Evolutionary conservation across 331 rosid genomes (phyloP).

Genomic region (Spiraea crenata): DNA sequence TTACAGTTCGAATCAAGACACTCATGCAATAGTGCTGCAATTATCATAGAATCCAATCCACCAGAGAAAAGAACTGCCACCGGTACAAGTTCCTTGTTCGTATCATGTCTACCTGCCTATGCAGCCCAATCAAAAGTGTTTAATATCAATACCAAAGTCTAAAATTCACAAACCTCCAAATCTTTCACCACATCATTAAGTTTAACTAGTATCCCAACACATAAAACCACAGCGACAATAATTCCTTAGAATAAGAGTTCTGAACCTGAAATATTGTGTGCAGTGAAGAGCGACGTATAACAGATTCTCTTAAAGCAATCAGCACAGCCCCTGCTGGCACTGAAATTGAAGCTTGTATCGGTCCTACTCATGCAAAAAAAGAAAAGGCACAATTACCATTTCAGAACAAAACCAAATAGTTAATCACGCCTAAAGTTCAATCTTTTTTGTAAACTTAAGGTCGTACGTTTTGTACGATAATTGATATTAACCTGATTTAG

Average conservation of each 20-base stretch:
- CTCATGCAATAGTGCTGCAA: constrained; percentile 80
- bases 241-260: not conserved
- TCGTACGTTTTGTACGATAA: constrained; percentile 9
- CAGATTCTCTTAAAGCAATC: constrained; percentile 68
- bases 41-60: constrained; percentile 96
- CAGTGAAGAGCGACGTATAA: constrained; percentile 71
- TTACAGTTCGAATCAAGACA: constrained; percentile 72
- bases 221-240: constrained; percentile 4
- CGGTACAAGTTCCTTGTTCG: constrained; percentile 47
- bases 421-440: constrained; percentile 19
- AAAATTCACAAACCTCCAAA: constrained; percentile 1
- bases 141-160: constrained; percentile 21
- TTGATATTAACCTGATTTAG: constrained; percentile 44
- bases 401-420: not conserved
- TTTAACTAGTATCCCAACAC: too few species aligned
- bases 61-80: constrained; percentile 94
- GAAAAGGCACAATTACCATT: constrained; percentile 30
- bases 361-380: constrained; percentile 31
- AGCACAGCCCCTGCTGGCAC: constrained; percentile 49
- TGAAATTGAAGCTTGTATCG: constrained; percentile 37
- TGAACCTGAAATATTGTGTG: constrained; percentile 69
- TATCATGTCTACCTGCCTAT: constrained; percentile 52
- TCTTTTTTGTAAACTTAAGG: not conserved
- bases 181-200: too few species aligned
- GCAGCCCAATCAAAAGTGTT: constrained; percentile 36